Evolutionary conservation across 176 grass and related monocot species (phyloP).

Genomic region (Tillandsia fasciculata): DNA sequence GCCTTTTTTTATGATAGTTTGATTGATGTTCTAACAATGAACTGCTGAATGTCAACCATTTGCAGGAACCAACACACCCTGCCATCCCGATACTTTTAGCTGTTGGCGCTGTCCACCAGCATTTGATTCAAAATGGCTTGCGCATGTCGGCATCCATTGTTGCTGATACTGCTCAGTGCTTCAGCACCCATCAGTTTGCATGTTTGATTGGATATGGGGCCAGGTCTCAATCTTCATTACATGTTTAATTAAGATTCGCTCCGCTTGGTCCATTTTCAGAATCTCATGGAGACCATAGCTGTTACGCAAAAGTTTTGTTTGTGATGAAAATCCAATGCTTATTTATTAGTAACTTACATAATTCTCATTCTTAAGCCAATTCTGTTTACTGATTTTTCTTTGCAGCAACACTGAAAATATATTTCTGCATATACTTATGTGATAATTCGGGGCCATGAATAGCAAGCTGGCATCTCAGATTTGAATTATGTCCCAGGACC

Average conservation of each 20-base stretch:
- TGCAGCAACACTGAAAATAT: neutral
- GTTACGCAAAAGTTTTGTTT: too few relatives aligned
- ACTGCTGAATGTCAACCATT: neutral
- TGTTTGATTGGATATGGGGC: constrained; percentile 99
- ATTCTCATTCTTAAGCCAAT: too few relatives aligned
- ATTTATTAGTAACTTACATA: too few relatives aligned
- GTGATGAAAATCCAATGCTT: too few relatives aligned
- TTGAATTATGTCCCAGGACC: too few relatives aligned
- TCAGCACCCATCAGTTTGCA: constrained; percentile 98
- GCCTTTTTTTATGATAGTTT: constrained; percentile 5
- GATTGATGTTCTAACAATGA: neutral
- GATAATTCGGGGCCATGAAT: too few relatives aligned
- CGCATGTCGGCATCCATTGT: constrained; percentile 95
- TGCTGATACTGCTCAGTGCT: constrained; percentile 97
- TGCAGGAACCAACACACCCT: constrained; percentile 83
- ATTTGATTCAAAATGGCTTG: constrained; percentile 99
- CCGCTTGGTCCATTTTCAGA: neutral
- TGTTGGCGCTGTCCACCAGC: constrained; percentile 95
- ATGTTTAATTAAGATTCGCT: constrained; percentile 15
- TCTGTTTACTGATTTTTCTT: neutral
- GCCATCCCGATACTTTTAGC: constrained; percentile 96
- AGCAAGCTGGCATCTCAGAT: too few relatives aligned
- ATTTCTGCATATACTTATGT: neutral
- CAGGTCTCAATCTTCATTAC: constrained; percentile 40
- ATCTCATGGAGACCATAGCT: too few relatives aligned